These are phyloP conservation scores for Pharnaceum exiguum DNA, from an alignment of 148 eudicot genomes.

Conservation along the genomic window DNA sequence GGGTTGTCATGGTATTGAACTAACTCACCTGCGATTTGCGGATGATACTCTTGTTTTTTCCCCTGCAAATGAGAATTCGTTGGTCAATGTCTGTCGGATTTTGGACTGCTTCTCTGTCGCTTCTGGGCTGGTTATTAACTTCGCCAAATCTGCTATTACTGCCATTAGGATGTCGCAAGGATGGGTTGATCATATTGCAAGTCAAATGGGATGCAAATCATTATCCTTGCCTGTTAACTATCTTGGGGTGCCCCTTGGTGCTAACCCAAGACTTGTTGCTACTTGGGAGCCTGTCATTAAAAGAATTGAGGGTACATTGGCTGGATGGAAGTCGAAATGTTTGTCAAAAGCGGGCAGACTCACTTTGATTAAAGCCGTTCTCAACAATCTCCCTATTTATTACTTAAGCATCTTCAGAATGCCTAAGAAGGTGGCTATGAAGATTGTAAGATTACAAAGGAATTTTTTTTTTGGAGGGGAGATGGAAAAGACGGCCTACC, in stretches of 20 bases:
- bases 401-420: background rate
- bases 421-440: background rate
- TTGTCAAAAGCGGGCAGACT: background rate
- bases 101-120: background rate
- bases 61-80: background rate
- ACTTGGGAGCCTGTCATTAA: background rate
- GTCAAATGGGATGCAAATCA: background rate
- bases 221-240: background rate
- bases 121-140: background rate
- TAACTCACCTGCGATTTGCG: background rate
- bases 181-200: background rate
- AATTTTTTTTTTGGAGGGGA: background rate
- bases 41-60: conserved; percentile 1
- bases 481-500: background rate
- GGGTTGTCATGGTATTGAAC: background rate
- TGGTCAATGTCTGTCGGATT: too few species aligned
- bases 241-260: background rate
- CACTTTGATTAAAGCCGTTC: background rate
- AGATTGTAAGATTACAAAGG: background rate
- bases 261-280: background rate
- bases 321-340: background rate
- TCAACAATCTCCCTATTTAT: background rate
- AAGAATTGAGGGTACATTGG: background rate
- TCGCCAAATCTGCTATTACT: background rate
- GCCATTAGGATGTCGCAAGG: background rate